These are phyloP conservation scores for Eudorina sp. DNA, from an alignment of 139 green algal genomes.

Conservation along the genomic window DNA sequence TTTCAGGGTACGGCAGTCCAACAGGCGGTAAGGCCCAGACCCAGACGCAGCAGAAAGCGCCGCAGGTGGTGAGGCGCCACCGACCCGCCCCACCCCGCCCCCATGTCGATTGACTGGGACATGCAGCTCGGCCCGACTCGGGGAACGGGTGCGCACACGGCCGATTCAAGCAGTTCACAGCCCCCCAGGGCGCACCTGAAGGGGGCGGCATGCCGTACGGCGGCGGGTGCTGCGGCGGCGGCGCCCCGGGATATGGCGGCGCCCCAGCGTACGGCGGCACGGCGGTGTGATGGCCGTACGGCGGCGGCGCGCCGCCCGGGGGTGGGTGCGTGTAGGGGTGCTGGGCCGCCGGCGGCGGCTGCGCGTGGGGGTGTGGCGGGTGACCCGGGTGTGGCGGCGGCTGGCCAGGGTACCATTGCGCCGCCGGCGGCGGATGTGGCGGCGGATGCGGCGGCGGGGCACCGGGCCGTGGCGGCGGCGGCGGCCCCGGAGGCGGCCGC, in stretches of 20 bases:
- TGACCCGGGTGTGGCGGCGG: neutral
- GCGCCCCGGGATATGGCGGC: neutral
- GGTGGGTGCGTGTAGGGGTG: neutral
- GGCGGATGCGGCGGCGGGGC: neutral
- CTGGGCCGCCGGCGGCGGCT: neutral
- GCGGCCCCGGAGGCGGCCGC: neutral
- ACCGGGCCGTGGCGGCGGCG: neutral
- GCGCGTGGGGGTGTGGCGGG: neutral
- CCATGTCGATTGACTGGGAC: too few species aligned
- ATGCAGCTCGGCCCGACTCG: too few species aligned
- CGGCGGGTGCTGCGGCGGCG: neutral
- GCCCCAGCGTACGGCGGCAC: neutral
- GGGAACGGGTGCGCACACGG: too few species aligned
- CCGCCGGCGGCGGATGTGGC: neutral
- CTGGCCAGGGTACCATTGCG: neutral
- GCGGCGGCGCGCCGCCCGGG: neutral
- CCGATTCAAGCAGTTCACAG: too few species aligned
- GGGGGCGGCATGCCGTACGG: constrained; percentile 29
- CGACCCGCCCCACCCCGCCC: too few species aligned
- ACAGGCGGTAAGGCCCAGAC: too few species aligned
- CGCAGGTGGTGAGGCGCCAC: too few species aligned
- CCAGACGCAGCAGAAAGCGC: too few species aligned
- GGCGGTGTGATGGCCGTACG: constrained; percentile 5
- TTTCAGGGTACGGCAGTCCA: too few species aligned
- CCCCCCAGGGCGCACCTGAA: too few species aligned